Evolutionary conservation across 1,284 basidiomycete genomes (phyloP).

Genomic region (Apiotrichum gamsii): DNA sequence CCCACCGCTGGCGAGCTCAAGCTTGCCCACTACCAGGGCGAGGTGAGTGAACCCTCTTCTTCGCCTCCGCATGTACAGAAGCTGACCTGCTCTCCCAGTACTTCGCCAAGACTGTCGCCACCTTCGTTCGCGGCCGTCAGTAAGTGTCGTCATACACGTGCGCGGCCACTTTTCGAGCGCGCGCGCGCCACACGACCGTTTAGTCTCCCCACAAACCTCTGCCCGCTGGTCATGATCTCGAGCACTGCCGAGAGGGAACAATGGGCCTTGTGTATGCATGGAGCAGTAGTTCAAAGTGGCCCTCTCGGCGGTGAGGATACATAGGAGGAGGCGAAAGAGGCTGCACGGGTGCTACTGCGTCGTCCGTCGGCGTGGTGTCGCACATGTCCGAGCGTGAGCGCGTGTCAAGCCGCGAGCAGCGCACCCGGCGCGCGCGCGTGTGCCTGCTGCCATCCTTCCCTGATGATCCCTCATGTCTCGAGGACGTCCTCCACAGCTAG

Average conservation of each 20-base stretch:
- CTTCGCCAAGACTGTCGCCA: slow-evolving; percentile 41
- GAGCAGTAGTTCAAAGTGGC: background rate
- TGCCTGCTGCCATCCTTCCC: background rate
- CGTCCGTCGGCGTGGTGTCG: no score
- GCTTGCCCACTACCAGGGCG: slow-evolving; percentile 60
- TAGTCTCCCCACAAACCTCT: background rate
- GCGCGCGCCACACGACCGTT: background rate
- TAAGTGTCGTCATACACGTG: slow-evolving; percentile 25
- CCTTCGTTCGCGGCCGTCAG: slow-evolving; percentile 41
- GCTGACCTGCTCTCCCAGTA: slow-evolving; percentile 23
- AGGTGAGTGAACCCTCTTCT: slow-evolving; percentile 35
- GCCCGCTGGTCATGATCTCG: no score
- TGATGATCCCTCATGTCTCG: background rate
- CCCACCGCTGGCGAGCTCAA: slow-evolving; percentile 60
- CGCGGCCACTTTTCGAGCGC: no score
- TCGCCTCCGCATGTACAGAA: background rate
- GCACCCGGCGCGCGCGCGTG: background rate
- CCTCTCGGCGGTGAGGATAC: no score
- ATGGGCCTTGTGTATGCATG: background rate
- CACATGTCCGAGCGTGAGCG: no score
- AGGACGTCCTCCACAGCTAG: slow-evolving; percentile 1
- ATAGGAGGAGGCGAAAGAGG: no score
- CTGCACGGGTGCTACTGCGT: no score
- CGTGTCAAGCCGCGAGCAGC: no score
- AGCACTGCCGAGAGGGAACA: background rate